These are phyloP conservation scores for Castanea mollissima DNA, from an alignment of 306 rosid genomes.

Conservation along the genomic window DNA sequence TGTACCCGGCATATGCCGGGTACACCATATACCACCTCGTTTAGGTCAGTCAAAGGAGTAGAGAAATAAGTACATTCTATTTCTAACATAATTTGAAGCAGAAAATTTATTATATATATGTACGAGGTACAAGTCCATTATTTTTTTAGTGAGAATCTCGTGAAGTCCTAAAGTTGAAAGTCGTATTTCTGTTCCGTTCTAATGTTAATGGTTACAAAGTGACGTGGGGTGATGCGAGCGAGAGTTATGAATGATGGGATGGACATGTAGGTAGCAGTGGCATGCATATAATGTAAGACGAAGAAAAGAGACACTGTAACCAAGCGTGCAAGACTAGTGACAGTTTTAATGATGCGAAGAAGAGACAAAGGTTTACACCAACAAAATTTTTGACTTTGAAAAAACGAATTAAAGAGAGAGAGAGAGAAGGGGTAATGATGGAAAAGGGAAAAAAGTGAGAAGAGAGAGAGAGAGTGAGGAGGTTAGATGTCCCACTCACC, in stretches of 20 bases:
- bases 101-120: too few relatives aligned
- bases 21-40: too few relatives aligned
- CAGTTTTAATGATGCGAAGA: not conserved
- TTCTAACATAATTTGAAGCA: too few relatives aligned
- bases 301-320: not conserved
- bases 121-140: too few relatives aligned
- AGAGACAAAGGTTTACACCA: not conserved
- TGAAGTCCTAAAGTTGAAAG: too few relatives aligned
- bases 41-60: too few relatives aligned
- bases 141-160: too few relatives aligned
- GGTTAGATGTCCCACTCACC: slow-evolving; percentile 40
- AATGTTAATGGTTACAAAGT: not conserved
- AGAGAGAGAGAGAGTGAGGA: not conserved
- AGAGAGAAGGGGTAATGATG: slow-evolving; percentile 32
- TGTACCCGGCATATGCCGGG: too few relatives aligned
- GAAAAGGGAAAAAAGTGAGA: slow-evolving; percentile 18
- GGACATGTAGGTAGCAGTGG: not conserved
- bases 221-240: slow-evolving; percentile 22
- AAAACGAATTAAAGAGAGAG: not conserved
- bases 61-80: too few relatives aligned
- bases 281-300: slow-evolving; percentile 13
- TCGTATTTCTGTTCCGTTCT: too few relatives aligned
- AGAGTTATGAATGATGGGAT: too few relatives aligned
- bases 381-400: not conserved
- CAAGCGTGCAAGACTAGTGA: not conserved